Percentiles rank a stretch among this genome's conserved stretches.
phyloP scores from a whole-genome alignment of 192 early-diverging fungal species.

The Oehlia diaphana region DNA sequence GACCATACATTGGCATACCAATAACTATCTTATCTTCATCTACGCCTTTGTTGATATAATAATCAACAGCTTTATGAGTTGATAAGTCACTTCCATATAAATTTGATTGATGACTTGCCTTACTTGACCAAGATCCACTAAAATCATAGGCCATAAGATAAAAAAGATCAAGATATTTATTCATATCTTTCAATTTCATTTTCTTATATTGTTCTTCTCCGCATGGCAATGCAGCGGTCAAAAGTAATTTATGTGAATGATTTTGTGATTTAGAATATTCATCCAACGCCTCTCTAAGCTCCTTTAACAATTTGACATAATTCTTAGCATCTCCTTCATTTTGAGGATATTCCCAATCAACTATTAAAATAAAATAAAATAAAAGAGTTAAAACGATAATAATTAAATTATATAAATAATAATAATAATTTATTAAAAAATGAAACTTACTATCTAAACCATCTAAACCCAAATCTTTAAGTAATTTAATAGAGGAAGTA shows the following conservation, averaged over 20 bases:
- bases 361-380: not conserved
- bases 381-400: not conserved
- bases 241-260: conserved; percentile 49
- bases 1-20: conserved; percentile 89
- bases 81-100: conserved; percentile 64
- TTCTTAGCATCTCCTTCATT: conserved; percentile 75
- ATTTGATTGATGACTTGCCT: conserved; percentile 87
- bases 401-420: too few species aligned
- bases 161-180: conserved; percentile 70
- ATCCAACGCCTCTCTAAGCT: conserved; percentile 72
- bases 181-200: conserved; percentile 60
- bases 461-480: conserved; percentile 54
- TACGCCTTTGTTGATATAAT: conserved; percentile 72
- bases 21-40: conserved; percentile 83
- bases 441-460: conserved; percentile 51
- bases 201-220: conserved; percentile 63
- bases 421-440: not conserved
- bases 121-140: conserved; percentile 61
- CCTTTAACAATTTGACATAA: conserved; percentile 73
- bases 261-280: conserved; percentile 42
- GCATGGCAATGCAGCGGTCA: conserved; percentile 70
- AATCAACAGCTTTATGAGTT: conserved; percentile 68
- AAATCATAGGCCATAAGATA: conserved; percentile 95
- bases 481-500: conserved; percentile 40
- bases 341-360: conserved; percentile 82